Evolutionary conservation across 2,329 filamentous ascomycete species (phyloP), one percentile per base, ranked within the genome.

Genomic region (Sclerotinia sclerotiorum): DNA sequence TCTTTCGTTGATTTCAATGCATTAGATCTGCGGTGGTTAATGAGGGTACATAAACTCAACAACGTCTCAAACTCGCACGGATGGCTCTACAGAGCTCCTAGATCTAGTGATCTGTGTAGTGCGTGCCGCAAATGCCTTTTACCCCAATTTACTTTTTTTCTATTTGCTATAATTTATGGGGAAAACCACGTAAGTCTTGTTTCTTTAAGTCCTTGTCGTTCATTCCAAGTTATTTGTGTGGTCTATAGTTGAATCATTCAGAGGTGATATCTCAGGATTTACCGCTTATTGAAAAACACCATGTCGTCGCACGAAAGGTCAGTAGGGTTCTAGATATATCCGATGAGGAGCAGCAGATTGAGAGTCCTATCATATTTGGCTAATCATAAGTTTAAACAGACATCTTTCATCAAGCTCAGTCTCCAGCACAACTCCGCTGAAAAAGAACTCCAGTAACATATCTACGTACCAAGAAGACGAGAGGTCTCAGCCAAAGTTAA

Each of bases 401-500:
- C 61, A 64, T 27, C 8, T 44, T 15, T 64, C 61, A 52, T 15
- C 46, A 32, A 27, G 48, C 35, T 64, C 61, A 6, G 32, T 52
- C n/a, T 51, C 48, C 17, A 54, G 61, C 42, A 21, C 21, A 21
- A 27, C 32, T 21, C n/a, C 32, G 6, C 24, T 64, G 17, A 64
- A 44, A 48, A 64, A 39, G 19, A 19, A 3, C 7, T 2, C 29
- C 15, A 64, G 61, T 64, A 32, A 52, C 39, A n/a, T 10, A 52
- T 54, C 48, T 5, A 27, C 32, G 3, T 15, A 52, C 27, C 48
- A 64, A n/a, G 48, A 17, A 64, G 49, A 44, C 32, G 46, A 64
- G 39, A 48, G 57, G 8, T 39, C 51, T 6, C 57, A 69, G 27
- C 70, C 69, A 21, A 72, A 65, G 48, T 42, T 72, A 17, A 72